phyloP scores from a whole-genome alignment of 768 basidiomycete genomes.

The Calvatia gigantea region DNA sequence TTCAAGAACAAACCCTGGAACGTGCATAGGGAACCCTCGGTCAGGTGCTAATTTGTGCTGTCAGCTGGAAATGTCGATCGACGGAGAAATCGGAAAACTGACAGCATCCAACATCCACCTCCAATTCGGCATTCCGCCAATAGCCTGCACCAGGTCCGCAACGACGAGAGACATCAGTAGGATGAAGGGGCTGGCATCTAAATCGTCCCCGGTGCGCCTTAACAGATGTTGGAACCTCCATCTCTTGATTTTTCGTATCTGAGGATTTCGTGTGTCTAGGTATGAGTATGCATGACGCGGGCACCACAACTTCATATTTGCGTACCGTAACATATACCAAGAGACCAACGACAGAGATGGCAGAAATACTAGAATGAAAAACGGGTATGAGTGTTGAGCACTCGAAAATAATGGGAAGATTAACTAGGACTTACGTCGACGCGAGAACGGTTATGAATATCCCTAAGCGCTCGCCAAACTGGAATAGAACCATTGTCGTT shows the following conservation, averaged over 20 bases:
- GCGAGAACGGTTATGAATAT: conserved; percentile 19
- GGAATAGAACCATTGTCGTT: conserved; percentile 9
- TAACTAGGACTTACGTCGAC: conserved; percentile 12
- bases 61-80: neutral
- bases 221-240: conserved; percentile 15
- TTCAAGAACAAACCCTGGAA: conserved; percentile 46
- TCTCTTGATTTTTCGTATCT: conserved; percentile 18
- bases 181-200: conserved; percentile 29
- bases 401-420: neutral
- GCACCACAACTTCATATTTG: conserved; percentile 12
- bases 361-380: conserved; percentile 16
- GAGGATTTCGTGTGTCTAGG: no score
- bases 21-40: conserved; percentile 37
- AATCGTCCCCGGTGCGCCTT: neutral
- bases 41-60: conserved; percentile 20
- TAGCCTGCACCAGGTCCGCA: conserved; percentile 44
- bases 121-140: conserved; percentile 39
- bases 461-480: conserved; percentile 22
- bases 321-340: conserved; percentile 15
- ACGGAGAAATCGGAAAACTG: conserved; percentile 7
- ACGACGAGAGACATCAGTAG: conserved; percentile 48
- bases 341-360: conserved; percentile 18
- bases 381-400: neutral
- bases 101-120: conserved; percentile 38
- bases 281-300: no score